These are phyloP conservation scores for Chrysanthemum seticuspe DNA, from an alignment of 129 eudicot species.

Conservation along the genomic window DNA sequence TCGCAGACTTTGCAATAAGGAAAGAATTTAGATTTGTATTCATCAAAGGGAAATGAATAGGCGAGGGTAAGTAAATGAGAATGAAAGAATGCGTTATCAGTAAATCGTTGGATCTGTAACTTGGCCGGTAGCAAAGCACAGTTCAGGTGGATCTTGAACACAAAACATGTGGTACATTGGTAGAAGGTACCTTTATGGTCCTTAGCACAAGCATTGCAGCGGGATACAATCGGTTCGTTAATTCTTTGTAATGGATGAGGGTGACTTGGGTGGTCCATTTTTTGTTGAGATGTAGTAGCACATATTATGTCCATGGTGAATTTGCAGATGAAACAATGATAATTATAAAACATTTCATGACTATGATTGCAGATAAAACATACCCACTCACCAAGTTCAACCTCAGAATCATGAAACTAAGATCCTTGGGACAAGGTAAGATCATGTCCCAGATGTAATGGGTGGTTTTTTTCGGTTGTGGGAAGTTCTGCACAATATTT, in stretches of 20 bases:
- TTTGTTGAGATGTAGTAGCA: constrained; percentile 8
- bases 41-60: background rate
- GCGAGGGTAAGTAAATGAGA: background rate
- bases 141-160: background rate
- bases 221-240: background rate
- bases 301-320: constrained; percentile 4
- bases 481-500: constrained; percentile 6
- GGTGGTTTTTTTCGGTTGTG: background rate
- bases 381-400: no score
- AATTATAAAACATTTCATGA: background rate
- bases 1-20: background rate
- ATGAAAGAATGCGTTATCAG: no score
- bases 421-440: constrained; percentile 1
- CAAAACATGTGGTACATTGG: background rate
- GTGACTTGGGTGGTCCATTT: constrained; percentile 3
- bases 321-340: background rate
- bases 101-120: no score
- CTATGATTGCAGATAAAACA: background rate
- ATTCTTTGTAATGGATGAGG: constrained; percentile 12
- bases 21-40: background rate
- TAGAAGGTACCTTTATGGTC: constrained; percentile 5
- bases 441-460: background rate
- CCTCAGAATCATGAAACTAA: background rate
- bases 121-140: background rate
- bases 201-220: background rate